Percentiles rank a stretch among this genome's conserved stretches.
Conservation (phyloP, 306 rosid species). For the Pterocarpus macrocarpus region DNA sequence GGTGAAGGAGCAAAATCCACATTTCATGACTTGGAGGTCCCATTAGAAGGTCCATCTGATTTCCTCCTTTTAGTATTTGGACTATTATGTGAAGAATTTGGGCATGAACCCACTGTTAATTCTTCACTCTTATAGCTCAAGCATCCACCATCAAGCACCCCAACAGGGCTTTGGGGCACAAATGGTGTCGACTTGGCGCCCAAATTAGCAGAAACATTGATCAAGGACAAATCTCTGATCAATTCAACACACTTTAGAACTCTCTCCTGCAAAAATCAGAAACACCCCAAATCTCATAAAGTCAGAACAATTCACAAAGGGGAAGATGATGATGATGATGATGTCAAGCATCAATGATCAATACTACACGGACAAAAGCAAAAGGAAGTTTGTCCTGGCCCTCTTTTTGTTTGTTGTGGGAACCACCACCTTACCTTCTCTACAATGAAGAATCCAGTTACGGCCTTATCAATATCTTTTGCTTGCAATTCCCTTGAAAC, state of each 20-base stretch:
- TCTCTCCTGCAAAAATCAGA: constrained; percentile 74
- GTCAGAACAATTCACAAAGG: constrained; percentile 32
- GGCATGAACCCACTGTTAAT: constrained; percentile 75
- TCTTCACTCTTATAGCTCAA: constrained; percentile 87
- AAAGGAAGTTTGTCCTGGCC: constrained; percentile 35
- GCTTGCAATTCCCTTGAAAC: constrained; percentile 61
- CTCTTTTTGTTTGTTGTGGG: constrained; percentile 17
- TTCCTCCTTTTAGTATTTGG: constrained; percentile 66
- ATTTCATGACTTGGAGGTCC: constrained; percentile 59
- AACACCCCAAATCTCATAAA: constrained; percentile 29
- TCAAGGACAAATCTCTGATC: constrained; percentile 71
- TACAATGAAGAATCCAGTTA: constrained; percentile 58
- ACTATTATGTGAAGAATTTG: constrained; percentile 69
- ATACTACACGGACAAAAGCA: constrained; percentile 38
- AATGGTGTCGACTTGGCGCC: constrained; percentile 48
- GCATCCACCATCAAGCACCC: constrained; percentile 85
- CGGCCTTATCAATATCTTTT: constrained; percentile 61
- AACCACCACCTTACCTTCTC: constrained; percentile 73
- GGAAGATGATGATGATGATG: not conserved
- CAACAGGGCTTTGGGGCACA: constrained; percentile 79
- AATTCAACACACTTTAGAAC: constrained; percentile 80
- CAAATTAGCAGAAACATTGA: constrained; percentile 50
- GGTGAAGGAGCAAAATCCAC: constrained; percentile 62
- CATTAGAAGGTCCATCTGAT: constrained; percentile 55
- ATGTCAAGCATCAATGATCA: constrained; percentile 33